Percentiles rank a stretch among this genome's conserved stretches.
phyloP scores from a whole-genome alignment of 2,329 filamentous ascomycete species.

The Cytospora chrysosperma region DNA sequence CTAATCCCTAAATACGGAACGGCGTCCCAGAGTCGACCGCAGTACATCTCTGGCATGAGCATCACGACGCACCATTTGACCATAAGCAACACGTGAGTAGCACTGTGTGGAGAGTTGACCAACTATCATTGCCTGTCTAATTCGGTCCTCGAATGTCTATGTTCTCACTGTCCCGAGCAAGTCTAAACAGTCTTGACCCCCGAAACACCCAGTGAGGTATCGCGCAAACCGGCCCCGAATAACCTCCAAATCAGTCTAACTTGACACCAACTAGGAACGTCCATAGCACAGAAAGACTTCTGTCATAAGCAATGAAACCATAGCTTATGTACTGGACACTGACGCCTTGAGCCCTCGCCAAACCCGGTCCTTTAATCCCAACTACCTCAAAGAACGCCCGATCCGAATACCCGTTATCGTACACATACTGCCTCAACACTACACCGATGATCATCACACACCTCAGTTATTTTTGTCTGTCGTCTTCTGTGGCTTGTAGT shows the following conservation, averaged over 20 bases:
- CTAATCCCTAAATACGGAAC: neutral
- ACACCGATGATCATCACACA: neutral
- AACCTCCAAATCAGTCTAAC: neutral
- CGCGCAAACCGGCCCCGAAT: neutral
- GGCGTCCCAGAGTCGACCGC: neutral
- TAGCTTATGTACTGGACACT: neutral
- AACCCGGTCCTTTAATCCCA: neutral
- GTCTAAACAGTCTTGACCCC: neutral
- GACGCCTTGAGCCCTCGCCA: neutral
- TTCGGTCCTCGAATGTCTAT: neutral
- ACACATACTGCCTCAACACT: constrained; percentile 5
- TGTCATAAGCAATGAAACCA: neutral
- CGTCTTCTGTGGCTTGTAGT: constrained; percentile 72
- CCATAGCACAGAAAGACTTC: neutral
- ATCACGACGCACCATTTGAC: neutral
- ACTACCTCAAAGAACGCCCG: constrained; percentile 1
- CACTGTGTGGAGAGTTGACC: neutral
- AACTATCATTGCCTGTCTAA: neutral
- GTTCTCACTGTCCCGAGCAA: neutral
- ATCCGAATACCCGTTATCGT: constrained; percentile 1
- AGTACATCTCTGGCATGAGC: neutral
- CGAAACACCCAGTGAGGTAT: neutral
- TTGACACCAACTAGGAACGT: neutral
- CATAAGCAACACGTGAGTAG: neutral
- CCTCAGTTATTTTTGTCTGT: constrained; percentile 39